Percentiles rank a stretch among this genome's conserved stretches.
These are phyloP conservation scores for Coemansia reversa DNA, from an alignment of 192 early-diverging fungal species.

Conservation along the genomic window DNA sequence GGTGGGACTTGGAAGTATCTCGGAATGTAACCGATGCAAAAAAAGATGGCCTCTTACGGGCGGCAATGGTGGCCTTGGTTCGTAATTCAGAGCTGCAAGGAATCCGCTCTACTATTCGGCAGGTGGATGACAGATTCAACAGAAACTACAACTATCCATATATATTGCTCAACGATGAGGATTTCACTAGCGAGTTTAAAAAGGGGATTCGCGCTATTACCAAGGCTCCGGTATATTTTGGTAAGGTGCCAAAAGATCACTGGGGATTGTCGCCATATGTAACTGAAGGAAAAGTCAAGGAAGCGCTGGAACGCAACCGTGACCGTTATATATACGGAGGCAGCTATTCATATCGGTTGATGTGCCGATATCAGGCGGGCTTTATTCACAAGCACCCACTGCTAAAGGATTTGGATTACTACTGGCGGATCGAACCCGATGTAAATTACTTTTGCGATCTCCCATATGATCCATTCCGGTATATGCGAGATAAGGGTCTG, in stretches of 20 bases:
- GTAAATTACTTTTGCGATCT: constrained; percentile 57
- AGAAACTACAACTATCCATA: too few relatives aligned
- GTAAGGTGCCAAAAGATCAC: constrained; percentile 46
- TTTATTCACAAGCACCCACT: constrained; percentile 60
- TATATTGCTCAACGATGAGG: constrained; percentile 70
- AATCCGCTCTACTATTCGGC: constrained; percentile 60
- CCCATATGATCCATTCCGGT: constrained; percentile 57
- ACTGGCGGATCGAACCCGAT: constrained; percentile 60
- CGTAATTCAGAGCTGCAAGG: constrained; percentile 68
- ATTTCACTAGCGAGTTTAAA: constrained; percentile 64
- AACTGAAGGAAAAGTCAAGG: constrained; percentile 55
- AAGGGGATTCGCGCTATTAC: constrained; percentile 52
- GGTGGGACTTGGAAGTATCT: not conserved
- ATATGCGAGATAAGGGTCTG: constrained; percentile 56
- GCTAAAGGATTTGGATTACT: constrained; percentile 56
- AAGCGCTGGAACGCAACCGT: constrained; percentile 53
- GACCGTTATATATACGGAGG: constrained; percentile 61
- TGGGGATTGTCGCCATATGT: constrained; percentile 70
- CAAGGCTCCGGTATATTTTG: constrained; percentile 62
- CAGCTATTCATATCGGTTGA: constrained; percentile 61
- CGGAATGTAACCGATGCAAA: constrained; percentile 4
- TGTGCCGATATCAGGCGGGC: constrained; percentile 50
- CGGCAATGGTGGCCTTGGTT: constrained; percentile 68
- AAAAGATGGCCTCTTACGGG: constrained; percentile 6
- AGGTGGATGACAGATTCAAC: constrained; percentile 76